Conservation (phyloP, 768 basidiomycete species). For the Lyophyllum atratum region DNA sequence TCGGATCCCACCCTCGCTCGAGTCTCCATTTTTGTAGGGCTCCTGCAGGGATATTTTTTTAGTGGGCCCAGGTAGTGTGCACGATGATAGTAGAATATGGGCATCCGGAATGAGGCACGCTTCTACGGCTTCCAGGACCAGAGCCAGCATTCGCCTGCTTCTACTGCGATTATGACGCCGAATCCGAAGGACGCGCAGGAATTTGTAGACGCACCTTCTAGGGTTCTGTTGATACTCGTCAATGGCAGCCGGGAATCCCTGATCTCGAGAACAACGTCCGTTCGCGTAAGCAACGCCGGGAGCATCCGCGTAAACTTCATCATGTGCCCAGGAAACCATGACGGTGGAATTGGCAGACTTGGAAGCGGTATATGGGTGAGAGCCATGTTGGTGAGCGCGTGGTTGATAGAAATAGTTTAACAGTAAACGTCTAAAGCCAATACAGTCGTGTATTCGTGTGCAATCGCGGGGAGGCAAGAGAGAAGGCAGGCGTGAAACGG, state of each 20-base stretch:
- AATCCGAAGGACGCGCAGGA: constrained; percentile 27
- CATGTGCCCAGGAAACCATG: constrained; percentile 99
- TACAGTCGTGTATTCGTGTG: background rate
- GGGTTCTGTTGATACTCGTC: constrained; percentile 87
- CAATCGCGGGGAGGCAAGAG: background rate
- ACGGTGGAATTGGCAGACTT: constrained; percentile 67
- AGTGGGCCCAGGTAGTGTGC: background rate
- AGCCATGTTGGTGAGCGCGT: constrained; percentile 24
- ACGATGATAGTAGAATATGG: background rate
- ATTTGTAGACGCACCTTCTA: constrained; percentile 67
- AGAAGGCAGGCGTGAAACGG: background rate
- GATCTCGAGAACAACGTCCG: constrained; percentile 92
- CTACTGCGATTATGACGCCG: constrained; percentile 4
- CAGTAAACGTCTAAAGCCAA: constrained; percentile 2
- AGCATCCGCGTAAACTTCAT: constrained; percentile 79
- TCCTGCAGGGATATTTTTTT: constrained; percentile 36
- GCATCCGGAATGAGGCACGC: background rate
- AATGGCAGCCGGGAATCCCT: constrained; percentile 91
- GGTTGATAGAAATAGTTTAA: background rate
- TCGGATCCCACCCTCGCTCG: constrained; percentile 62
- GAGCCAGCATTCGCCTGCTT: background rate
- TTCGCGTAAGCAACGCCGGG: constrained; percentile 74
- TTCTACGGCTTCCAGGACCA: background rate
- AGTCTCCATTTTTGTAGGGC: constrained; percentile 68
- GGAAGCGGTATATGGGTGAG: constrained; percentile 40